phyloP scores from a whole-genome alignment of 495 filamentous ascomycete genomes.

The Penicillium egyptiacum region DNA sequence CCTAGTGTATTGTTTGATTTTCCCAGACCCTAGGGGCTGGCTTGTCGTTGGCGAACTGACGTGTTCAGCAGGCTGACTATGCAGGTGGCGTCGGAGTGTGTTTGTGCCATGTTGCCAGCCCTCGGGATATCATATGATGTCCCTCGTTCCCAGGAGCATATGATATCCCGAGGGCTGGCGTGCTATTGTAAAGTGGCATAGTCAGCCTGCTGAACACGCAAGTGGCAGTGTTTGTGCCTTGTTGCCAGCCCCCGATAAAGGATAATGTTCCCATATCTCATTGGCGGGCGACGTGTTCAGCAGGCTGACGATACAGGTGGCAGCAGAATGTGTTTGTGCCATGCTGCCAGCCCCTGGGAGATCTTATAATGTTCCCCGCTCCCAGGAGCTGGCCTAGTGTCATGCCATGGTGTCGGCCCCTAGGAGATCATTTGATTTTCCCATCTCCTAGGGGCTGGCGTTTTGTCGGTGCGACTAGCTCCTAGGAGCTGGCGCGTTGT shows the following conservation, averaged over 20 bases:
- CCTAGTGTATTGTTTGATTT: not conserved
- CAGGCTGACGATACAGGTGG: not conserved
- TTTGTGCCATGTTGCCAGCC: not conserved
- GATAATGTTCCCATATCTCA: not conserved
- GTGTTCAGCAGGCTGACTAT: not conserved
- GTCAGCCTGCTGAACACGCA: not conserved
- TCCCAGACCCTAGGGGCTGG: not conserved
- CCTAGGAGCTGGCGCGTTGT: not conserved
- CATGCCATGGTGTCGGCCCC: not conserved
- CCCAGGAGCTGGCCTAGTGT: not conserved
- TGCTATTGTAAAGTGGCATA: not conserved
- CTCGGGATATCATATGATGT: not conserved
- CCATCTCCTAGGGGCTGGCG: not conserved
- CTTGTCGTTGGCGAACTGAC: not conserved
- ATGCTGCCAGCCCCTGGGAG: not conserved
- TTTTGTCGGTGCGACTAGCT: not conserved
- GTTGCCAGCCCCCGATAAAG: not conserved
- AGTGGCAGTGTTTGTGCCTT: not conserved
- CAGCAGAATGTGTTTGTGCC: no score
- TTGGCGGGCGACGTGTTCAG: not conserved
- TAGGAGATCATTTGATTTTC: not conserved
- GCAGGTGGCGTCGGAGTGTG: no score
- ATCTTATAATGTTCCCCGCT: not conserved
- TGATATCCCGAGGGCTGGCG: no score
- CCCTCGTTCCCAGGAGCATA: no score